These are phyloP conservation scores for Trichophaea hybrida DNA, from an alignment of 2,329 filamentous ascomycete genomes.

Conservation along the genomic window DNA sequence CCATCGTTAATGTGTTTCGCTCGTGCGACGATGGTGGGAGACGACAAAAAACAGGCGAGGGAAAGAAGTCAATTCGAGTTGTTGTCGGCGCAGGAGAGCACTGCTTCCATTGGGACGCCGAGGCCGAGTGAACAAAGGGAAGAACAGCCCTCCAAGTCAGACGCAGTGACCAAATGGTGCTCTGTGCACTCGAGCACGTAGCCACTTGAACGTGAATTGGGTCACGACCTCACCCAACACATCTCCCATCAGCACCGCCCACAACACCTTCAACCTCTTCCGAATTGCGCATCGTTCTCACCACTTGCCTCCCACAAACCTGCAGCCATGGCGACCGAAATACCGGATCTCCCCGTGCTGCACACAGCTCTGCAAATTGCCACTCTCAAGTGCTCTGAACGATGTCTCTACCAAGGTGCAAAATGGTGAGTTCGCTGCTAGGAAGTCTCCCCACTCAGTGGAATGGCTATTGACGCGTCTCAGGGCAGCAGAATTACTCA, in stretches of 20 bases:
- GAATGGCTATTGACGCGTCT: background rate
- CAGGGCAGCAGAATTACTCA: conserved; percentile 89
- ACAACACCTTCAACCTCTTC: background rate
- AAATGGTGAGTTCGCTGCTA: conserved; percentile 56
- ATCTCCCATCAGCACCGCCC: background rate
- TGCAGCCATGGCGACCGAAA: conserved; percentile 20
- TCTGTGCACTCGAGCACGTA: background rate
- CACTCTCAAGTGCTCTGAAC: conserved; percentile 78
- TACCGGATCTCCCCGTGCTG: conserved; percentile 40
- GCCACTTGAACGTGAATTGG: background rate
- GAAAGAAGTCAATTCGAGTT: no score
- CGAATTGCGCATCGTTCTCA: background rate
- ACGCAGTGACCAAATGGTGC: no score
- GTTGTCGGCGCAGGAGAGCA: no score
- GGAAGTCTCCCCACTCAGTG: background rate
- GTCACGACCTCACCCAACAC: background rate
- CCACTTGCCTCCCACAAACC: background rate
- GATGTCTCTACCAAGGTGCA: conserved; percentile 87
- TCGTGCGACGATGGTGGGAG: no score
- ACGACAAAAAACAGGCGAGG: no score
- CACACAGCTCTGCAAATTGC: conserved; percentile 67
- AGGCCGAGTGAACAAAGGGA: no score
- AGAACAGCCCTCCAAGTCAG: no score
- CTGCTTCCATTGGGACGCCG: no score
- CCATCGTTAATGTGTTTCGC: no score